Conservation (phyloP, 2,329 filamentous ascomycete genomes). For the Cytospora mali region DNA sequence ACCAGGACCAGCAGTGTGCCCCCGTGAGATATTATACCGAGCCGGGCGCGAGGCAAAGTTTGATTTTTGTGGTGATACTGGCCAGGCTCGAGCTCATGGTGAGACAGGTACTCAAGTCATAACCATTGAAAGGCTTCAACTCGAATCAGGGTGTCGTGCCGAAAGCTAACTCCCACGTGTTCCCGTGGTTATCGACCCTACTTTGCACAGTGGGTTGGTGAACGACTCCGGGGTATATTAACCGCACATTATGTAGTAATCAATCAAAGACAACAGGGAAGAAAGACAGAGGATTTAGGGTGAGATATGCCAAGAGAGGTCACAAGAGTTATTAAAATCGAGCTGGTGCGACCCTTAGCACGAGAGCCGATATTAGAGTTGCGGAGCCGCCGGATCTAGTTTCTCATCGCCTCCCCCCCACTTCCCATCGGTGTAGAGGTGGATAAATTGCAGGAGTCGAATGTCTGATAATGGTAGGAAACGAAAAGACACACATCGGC, state of each 20-base stretch:
- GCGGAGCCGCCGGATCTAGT: slow-evolving; percentile 20
- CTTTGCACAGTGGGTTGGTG: background rate
- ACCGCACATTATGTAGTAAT: background rate
- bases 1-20: background rate
- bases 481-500: background rate
- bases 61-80: background rate
- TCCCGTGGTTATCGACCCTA: background rate
- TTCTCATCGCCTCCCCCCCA: slow-evolving; percentile 21
- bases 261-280: background rate
- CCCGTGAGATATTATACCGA: background rate
- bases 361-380: slow-evolving; percentile 2
- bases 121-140: background rate
- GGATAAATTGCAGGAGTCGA: background rate
- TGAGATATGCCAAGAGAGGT: background rate
- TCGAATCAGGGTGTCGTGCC: background rate
- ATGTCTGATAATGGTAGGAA: background rate
- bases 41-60: background rate
- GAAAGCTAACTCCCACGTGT: background rate
- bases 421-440: slow-evolving; percentile 5
- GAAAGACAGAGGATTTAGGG: background rate
- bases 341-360: background rate
- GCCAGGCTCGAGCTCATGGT: background rate
- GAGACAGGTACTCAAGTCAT: background rate
- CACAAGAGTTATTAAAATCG: slow-evolving; percentile 1
- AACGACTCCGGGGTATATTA: background rate